Percentiles rank a stretch among this genome's conserved stretches.
Conservation (phyloP, 225 moss, liverwort and hornwort genomes). For the Physcomitrellopsis africana region DNA sequence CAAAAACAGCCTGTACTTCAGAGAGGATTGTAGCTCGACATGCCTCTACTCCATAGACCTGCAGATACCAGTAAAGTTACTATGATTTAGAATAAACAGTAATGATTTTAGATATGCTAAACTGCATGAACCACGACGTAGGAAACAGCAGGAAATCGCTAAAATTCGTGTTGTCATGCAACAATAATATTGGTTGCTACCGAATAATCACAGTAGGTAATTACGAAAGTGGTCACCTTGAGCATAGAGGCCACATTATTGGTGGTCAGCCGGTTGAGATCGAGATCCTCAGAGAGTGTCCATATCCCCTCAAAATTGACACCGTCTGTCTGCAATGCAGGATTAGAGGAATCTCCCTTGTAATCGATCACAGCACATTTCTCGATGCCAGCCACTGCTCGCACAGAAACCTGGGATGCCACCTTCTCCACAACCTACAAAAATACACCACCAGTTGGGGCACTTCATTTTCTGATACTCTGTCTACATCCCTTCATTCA, state of each 20-base stretch:
- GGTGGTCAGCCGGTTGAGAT: conserved; percentile 83
- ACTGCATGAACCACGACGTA: too few species aligned
- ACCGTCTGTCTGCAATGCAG: conserved; percentile 91
- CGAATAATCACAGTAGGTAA: conserved; percentile 1
- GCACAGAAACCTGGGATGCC: conserved; percentile 76
- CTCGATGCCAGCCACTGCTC: conserved; percentile 82
- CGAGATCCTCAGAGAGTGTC: conserved; percentile 82
- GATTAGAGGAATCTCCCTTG: conserved; percentile 67
- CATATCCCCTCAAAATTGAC: conserved; percentile 93
- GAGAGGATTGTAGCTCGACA: conserved; percentile 85
- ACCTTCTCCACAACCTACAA: conserved; percentile 92
- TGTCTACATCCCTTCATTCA: background rate
- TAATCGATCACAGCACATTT: conserved; percentile 92
- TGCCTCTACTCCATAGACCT: conserved; percentile 92
- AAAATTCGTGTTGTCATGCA: background rate
- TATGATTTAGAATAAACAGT: background rate
- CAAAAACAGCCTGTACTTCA: conserved; percentile 91
- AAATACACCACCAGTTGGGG: background rate
- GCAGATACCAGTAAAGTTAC: conserved; percentile 6
- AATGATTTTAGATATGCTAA: too few species aligned
- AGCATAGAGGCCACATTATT: conserved; percentile 94
- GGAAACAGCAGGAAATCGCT: background rate
- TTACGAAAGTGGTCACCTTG: conserved; percentile 36
- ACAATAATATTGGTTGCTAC: background rate
- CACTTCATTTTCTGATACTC: background rate